Percentiles rank a stretch among this genome's conserved stretches.
phyloP scores from a whole-genome alignment of 2,329 filamentous ascomycete species.

The Pseudogymnoascus sp. region DNA sequence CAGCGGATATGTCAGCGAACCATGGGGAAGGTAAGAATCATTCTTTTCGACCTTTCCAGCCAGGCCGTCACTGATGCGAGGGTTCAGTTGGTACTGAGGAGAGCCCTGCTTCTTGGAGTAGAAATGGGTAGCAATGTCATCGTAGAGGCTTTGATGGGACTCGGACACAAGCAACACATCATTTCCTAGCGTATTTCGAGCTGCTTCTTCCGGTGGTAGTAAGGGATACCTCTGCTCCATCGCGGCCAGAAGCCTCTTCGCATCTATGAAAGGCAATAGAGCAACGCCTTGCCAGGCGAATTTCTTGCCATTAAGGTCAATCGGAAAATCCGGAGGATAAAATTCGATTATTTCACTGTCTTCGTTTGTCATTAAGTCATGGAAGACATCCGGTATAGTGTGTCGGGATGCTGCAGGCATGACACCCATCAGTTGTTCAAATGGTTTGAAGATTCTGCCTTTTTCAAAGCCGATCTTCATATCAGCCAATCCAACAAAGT shows the following conservation, averaged over 20 bases:
- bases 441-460: conserved; percentile 78
- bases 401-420: conserved; percentile 88
- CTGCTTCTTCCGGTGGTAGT: conserved; percentile 65
- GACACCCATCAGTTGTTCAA: conserved; percentile 97
- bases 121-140: conserved; percentile 74
- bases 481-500: conserved; percentile 76
- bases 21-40: conserved; percentile 75
- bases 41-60: conserved; percentile 76
- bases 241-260: conserved; percentile 71
- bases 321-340: conserved; percentile 86
- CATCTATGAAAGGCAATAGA: conserved; percentile 91
- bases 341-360: conserved; percentile 95
- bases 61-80: conserved; percentile 66
- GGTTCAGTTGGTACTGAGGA: conserved; percentile 62
- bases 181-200: conserved; percentile 69
- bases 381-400: conserved; percentile 80
- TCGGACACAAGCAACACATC: conserved; percentile 82
- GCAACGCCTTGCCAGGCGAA: conserved; percentile 97
- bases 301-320: conserved; percentile 96
- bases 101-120: conserved; percentile 80
- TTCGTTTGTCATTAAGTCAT: conserved; percentile 78
- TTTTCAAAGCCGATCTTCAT: conserved; percentile 76
- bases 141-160: conserved; percentile 67
- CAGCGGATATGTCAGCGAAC: conserved; percentile 69
- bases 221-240: conserved; percentile 76